Conservation (phyloP, 2,329 filamentous ascomycete genomes). For the Ampelomyces quisqualis region DNA sequence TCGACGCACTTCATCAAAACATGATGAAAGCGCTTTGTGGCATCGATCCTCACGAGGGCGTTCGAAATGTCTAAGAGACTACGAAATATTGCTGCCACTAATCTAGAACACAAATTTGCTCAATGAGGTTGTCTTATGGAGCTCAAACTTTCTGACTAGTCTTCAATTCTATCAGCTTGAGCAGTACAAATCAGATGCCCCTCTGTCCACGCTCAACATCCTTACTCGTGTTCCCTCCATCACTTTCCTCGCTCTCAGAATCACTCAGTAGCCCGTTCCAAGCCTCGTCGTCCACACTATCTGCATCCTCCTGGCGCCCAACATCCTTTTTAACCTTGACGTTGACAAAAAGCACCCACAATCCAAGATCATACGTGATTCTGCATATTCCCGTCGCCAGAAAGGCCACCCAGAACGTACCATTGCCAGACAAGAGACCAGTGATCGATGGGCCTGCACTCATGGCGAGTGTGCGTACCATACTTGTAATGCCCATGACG, state of each 20-base stretch:
- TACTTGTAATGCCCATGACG: conserved; percentile 68
- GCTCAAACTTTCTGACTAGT: no score
- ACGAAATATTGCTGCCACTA: no score
- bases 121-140: no score
- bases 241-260: conserved; percentile 26
- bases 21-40: no score
- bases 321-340: conserved; percentile 31
- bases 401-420: conserved; percentile 44
- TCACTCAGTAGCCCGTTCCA: conserved; percentile 37
- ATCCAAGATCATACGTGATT: conserved; percentile 41
- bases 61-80: no score
- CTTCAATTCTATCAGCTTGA: no score
- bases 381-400: conserved; percentile 40
- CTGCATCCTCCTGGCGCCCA: conserved; percentile 18
- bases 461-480: conserved; percentile 61
- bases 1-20: no score
- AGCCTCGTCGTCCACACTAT: conserved; percentile 30
- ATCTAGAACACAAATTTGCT: no score
- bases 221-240: conserved; percentile 25
- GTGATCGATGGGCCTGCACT: conserved; percentile 47
- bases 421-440: conserved; percentile 37
- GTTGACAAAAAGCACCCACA: conserved; percentile 44
- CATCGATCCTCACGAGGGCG: no score
- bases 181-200: conserved; percentile 11
- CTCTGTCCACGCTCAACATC: conserved; percentile 17